phyloP scores from a whole-genome alignment of 176 grass and related monocot species.

The Cymbopogon citratus region DNA sequence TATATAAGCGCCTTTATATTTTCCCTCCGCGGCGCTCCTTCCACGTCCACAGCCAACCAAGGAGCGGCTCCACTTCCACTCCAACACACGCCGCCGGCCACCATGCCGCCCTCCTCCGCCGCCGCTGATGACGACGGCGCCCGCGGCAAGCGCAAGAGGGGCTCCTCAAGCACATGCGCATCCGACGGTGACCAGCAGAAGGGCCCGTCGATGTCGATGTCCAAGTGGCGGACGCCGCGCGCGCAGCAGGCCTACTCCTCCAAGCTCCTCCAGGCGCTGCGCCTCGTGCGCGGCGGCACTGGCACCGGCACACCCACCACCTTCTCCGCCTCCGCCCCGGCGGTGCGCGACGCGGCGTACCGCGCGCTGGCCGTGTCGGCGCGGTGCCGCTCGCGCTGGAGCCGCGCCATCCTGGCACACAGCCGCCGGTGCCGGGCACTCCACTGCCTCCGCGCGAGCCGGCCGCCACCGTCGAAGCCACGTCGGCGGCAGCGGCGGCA shows the following conservation, averaged over 20 bases:
- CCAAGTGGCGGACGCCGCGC: conserved; percentile 50
- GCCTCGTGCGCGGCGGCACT: conserved; percentile 23
- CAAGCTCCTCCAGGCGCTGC: conserved; percentile 69
- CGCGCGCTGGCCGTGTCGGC: conserved; percentile 61
- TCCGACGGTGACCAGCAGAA: neutral
- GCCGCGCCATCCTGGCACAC: conserved; percentile 61
- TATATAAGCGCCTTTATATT: neutral
- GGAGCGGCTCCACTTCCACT: too few species aligned
- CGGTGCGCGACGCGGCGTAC: conserved; percentile 62
- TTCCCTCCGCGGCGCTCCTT: neutral
- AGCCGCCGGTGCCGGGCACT: neutral
- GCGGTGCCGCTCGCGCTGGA: conserved; percentile 61
- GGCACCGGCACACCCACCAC: neutral
- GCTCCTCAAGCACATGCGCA: neutral
- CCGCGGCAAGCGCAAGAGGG: conserved; percentile 34
- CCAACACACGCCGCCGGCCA: neutral
- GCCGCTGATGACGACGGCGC: neutral
- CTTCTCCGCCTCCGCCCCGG: neutral
- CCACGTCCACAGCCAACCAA: neutral
- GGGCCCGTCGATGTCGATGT: neutral
- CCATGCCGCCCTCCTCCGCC: neutral
- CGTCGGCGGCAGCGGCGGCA: neutral
- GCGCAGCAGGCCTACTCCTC: conserved; percentile 67
- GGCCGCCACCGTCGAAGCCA: neutral
- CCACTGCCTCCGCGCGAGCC: neutral